These are phyloP conservation scores for Blastocladiella emersonii DNA, from an alignment of 371 early-diverging fungal genomes.

Conservation along the genomic window DNA sequence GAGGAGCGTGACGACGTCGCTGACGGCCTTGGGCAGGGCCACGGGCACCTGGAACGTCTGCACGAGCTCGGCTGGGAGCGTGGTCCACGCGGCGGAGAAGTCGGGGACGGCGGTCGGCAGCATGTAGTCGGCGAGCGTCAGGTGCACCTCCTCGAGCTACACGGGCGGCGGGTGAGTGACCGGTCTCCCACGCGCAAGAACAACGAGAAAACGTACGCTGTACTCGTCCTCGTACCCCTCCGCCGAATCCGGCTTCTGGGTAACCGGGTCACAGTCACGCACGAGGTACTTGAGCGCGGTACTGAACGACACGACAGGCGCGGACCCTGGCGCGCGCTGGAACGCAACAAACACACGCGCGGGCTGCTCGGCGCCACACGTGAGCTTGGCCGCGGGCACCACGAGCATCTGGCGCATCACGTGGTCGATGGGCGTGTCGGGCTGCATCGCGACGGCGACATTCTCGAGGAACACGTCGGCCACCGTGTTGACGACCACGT, in stretches of 20 bases:
- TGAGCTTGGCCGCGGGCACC: constrained; percentile 53
- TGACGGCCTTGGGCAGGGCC: constrained; percentile 22
- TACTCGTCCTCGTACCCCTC: constrained; percentile 93
- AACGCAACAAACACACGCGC: constrained; percentile 73
- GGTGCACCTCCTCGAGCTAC: constrained; percentile 71
- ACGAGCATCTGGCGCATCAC: constrained; percentile 36
- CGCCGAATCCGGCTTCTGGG: constrained; percentile 67
- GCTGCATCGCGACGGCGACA: constrained; percentile 69
- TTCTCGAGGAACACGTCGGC: constrained; percentile 84
- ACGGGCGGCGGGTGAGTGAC: neutral
- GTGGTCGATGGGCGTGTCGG: constrained; percentile 37
- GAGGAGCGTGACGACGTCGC: constrained; percentile 34
- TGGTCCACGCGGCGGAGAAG: constrained; percentile 65
- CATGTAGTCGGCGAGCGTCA: constrained; percentile 75
- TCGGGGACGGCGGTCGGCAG: constrained; percentile 61
- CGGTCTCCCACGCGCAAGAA: neutral
- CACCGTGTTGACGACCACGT: constrained; percentile 56
- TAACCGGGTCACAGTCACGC: constrained; percentile 89
- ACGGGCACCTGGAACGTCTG: constrained; percentile 77
- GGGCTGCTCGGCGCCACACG: constrained; percentile 49
- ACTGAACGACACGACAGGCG: constrained; percentile 51
- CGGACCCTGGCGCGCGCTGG: constrained; percentile 18
- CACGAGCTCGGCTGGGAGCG: constrained; percentile 51
- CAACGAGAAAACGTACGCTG: constrained; percentile 23
- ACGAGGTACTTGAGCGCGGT: constrained; percentile 78